Percentiles rank a stretch among this genome's conserved stretches.
Conservation (phyloP, 176 grass and related monocot species). For the Eragrostis curvula region DNA sequence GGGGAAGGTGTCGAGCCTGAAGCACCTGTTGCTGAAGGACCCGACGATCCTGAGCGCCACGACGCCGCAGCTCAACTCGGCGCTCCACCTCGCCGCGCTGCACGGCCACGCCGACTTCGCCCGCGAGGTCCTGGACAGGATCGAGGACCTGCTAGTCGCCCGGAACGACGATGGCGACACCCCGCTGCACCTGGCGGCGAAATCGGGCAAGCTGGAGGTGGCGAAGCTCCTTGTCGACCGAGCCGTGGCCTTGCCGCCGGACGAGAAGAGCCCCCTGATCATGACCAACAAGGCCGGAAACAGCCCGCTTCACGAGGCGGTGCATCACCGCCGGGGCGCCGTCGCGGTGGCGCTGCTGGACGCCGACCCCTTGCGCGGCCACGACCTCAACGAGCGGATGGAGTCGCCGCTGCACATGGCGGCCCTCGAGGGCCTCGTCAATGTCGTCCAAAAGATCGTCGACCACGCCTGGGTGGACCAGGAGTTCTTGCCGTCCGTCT, state of each 20-base stretch:
- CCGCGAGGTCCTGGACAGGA: not conserved
- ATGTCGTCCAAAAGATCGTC: constrained; percentile 53
- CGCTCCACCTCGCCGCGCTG: constrained; percentile 63
- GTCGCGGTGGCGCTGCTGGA: constrained; percentile 56
- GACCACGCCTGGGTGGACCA: constrained; percentile 36
- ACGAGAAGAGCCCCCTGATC: not conserved
- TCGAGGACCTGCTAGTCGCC: constrained; percentile 27
- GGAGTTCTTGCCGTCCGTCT: constrained; percentile 12
- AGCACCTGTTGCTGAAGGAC: not conserved
- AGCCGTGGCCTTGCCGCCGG: constrained; percentile 22
- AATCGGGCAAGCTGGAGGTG: constrained; percentile 41
- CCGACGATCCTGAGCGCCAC: constrained; percentile 30
- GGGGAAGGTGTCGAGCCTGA: constrained; percentile 34
- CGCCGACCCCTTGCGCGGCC: constrained; percentile 34
- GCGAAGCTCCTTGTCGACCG: constrained; percentile 1
- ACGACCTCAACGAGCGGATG: constrained; percentile 46
- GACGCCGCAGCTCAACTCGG: constrained; percentile 61
- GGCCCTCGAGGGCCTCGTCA: constrained; percentile 55
- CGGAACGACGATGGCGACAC: constrained; percentile 62
- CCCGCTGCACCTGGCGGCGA: constrained; percentile 66
- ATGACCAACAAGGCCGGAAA: constrained; percentile 39
- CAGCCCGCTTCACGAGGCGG: constrained; percentile 70
- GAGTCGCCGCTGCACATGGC: constrained; percentile 78
- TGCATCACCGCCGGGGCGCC: constrained; percentile 14
- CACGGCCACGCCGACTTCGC: constrained; percentile 44